These are phyloP conservation scores for Boletus bicolor DNA, from an alignment of 768 basidiomycete species.

Conservation along the genomic window DNA sequence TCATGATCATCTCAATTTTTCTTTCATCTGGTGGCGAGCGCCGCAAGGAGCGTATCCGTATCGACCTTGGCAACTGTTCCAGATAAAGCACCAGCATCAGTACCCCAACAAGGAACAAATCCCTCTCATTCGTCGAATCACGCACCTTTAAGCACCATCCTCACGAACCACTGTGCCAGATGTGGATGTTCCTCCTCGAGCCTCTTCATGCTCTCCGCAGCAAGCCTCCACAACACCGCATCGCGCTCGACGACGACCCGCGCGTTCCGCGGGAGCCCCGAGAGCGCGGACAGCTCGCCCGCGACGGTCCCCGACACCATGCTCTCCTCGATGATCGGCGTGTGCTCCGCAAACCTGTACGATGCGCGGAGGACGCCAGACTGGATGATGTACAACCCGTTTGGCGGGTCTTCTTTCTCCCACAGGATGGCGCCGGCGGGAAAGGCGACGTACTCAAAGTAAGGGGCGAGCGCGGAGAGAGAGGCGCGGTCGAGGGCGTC, in stretches of 20 bases:
- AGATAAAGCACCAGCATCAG: no score
- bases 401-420: conserved; percentile 70
- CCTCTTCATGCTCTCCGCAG: conserved; percentile 49
- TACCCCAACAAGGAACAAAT: not conserved
- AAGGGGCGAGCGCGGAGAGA: conserved; percentile 62
- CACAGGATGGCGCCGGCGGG: conserved; percentile 65
- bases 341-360: conserved; percentile 73
- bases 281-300: conserved; percentile 85
- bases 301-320: conserved; percentile 94
- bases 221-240: conserved; percentile 80
- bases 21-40: conserved; percentile 44
- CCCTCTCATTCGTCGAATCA: not conserved
- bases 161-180: conserved; percentile 61
- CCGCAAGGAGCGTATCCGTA: conserved; percentile 57
- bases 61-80: conserved; percentile 59
- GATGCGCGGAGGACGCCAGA: conserved; percentile 80
- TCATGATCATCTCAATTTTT: not conserved
- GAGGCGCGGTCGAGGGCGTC: conserved; percentile 52
- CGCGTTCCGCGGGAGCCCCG: conserved; percentile 77
- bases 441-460: conserved; percentile 63
- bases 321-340: conserved; percentile 72
- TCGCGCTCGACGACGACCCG: conserved; percentile 79
- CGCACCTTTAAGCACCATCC: conserved; percentile 72
- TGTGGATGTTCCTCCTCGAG: conserved; percentile 69
- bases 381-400: conserved; percentile 88